Base-by-base conservation (phyloP, 768 basidiomycete genomes). In the Kwoniella dendrophila region DNA sequence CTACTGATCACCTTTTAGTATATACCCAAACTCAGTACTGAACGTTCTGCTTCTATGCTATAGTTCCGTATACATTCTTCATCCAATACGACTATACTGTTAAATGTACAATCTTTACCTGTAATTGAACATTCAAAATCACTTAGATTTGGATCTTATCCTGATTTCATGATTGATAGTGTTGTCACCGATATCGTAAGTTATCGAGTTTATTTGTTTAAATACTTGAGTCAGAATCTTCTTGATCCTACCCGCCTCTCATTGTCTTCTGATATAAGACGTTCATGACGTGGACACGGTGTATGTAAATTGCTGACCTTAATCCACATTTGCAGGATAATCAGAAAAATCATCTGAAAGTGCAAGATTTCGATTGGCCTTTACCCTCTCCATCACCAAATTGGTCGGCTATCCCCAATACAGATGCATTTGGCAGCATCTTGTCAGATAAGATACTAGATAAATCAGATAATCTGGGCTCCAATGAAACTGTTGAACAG, bases 11-110 rank as follows among this genome's bases (percentile, higher is more conserved):
- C n/a, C n/a, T n/a, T n/a, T n/a, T n/a, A n/a, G n/a, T n/a, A n/a
- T n/a, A n/a, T n/a, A n/a, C n/a, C n/a, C n/a, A n/a, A n/a, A n/a
- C n/a, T n/a, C n/a, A n/a, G n/a, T n/a, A n/a, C n/a, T n/a, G n/a
- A n/a, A n/a, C n/a, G n/a, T n/a, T n/a, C n/a, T n/a, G n/a, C n/a
- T n/a, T n/a, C n/a, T n/a, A n/a, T n/a, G 56, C 32, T 40, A 18
- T 73, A 95, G 92, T 92, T 92, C 74, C 87, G 92, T 44, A 92
- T 95, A 85, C 92, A 94, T 75, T 82, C 83, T 20, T 91, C 92
- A 1, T 81, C 73, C 0, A 62, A 81, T 8, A 84, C 87, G 0
- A 85, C 86, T 51, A 83, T 92, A 2, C 87, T 88, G 68, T 82
- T 94, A 2, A 80, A 84, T 4, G 85, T 86, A 11, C 72, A 80